phyloP scores from a whole-genome alignment of 139 green algal species.

The Penium margaritaceum region DNA sequence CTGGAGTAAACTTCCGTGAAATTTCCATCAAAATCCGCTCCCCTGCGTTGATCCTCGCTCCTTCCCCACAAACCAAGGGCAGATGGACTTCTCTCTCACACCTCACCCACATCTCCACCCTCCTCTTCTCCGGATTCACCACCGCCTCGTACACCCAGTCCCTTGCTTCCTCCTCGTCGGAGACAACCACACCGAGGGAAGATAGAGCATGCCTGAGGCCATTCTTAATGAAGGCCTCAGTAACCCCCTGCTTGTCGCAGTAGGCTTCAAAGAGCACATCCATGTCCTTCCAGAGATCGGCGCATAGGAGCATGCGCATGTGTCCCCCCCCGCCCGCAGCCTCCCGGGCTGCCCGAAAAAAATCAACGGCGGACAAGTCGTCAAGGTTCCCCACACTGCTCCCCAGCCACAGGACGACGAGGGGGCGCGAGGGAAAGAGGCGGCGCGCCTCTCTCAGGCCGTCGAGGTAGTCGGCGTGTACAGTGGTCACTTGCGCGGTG shows the following conservation, averaged over 20 bases:
- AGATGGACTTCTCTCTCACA: background rate
- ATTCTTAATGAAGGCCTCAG: slow-evolving; percentile 60
- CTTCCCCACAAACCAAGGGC: background rate
- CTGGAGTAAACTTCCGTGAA: slow-evolving; percentile 57
- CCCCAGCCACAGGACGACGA: slow-evolving; percentile 63
- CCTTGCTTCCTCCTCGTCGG: slow-evolving; percentile 19
- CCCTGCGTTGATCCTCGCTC: slow-evolving; percentile 4
- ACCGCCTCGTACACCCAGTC: slow-evolving; percentile 39
- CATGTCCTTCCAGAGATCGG: slow-evolving; percentile 60
- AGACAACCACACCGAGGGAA: slow-evolving; percentile 4
- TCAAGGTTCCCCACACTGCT: slow-evolving; percentile 62
- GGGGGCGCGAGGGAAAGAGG: slow-evolving; percentile 29
- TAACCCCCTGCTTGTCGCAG: slow-evolving; percentile 56
- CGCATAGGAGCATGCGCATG: background rate
- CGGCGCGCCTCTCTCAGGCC: slow-evolving; percentile 17
- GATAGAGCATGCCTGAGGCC: slow-evolving; percentile 30
- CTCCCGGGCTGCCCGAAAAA: too few relatives aligned
- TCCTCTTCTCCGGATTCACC: slow-evolving; percentile 23
- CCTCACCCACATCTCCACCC: slow-evolving; percentile 39
- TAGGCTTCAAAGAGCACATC: slow-evolving; percentile 53
- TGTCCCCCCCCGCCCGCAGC: background rate
- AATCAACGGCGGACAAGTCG: too few relatives aligned
- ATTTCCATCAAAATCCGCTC: slow-evolving; percentile 62
- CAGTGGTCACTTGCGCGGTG: slow-evolving; percentile 6
- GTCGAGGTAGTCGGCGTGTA: slow-evolving; percentile 39